Conservation (phyloP, 352 stramenopile genomes). For the Peronospora belbahrii region DNA sequence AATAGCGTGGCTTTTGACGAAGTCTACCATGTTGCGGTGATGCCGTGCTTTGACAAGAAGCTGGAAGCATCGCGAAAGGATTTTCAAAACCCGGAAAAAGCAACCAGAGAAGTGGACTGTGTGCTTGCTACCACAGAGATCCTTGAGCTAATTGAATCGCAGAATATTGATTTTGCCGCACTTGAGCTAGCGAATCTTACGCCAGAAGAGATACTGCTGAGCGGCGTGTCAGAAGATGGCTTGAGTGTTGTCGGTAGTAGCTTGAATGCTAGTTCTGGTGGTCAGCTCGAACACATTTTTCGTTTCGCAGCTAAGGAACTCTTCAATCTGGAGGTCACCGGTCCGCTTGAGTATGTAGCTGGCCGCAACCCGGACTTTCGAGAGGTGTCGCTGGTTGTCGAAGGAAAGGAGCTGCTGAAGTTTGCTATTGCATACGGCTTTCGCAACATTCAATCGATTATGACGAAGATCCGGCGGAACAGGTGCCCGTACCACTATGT, state of each 20-base stretch:
- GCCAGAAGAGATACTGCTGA: constrained; percentile 62
- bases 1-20: constrained; percentile 40
- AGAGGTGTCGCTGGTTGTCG: constrained; percentile 62
- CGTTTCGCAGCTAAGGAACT: constrained; percentile 84
- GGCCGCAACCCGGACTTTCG: constrained; percentile 88
- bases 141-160: constrained; percentile 55
- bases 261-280: constrained; percentile 69
- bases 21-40: constrained; percentile 93
- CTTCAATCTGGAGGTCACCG: constrained; percentile 78
- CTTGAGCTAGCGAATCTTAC: constrained; percentile 59
- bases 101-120: constrained; percentile 90
- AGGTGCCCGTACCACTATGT: constrained; percentile 93
- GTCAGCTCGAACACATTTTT: constrained; percentile 91
- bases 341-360: constrained; percentile 78
- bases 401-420: constrained; percentile 79
- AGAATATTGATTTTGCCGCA: constrained; percentile 54
- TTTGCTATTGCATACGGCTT: constrained; percentile 96
- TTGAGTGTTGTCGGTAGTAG: constrained; percentile 48
- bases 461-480: constrained; percentile 88
- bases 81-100: constrained; percentile 56
- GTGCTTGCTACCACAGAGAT: constrained; percentile 87
- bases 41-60: constrained; percentile 99
- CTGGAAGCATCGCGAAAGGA: constrained; percentile 92
- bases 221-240: constrained; percentile 52
- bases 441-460: constrained; percentile 94